phyloP scores from a whole-genome alignment of 148 eudicot species.

The Amaranthus palmeri region DNA sequence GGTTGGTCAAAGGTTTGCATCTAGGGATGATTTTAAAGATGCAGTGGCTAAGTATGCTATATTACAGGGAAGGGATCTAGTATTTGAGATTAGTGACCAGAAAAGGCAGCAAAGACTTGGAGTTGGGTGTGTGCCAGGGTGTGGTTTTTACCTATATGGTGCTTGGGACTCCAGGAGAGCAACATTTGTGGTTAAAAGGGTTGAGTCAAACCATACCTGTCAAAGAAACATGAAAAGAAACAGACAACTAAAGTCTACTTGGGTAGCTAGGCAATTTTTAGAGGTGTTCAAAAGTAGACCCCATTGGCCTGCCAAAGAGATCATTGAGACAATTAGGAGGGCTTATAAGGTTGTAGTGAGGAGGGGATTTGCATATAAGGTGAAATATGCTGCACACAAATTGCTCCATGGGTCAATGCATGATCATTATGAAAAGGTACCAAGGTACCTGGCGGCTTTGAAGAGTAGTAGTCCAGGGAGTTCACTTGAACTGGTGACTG shows the following conservation, averaged over 20 bases:
- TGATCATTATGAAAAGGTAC: background rate
- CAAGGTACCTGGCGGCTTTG: background rate
- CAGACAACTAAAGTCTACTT: background rate
- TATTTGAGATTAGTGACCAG: background rate
- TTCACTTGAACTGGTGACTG: background rate
- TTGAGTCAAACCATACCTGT: background rate
- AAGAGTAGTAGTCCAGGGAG: background rate
- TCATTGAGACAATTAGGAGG: too few relatives aligned
- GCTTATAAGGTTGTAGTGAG: background rate
- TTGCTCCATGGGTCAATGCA: background rate
- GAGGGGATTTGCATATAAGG: background rate
- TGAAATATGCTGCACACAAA: background rate
- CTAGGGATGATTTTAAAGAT: background rate
- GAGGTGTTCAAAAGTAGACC: background rate
- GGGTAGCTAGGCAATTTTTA: background rate
- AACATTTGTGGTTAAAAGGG: background rate
- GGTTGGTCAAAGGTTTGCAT: background rate
- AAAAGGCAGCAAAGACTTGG: background rate
- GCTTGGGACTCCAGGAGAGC: background rate
- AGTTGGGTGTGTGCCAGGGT: background rate
- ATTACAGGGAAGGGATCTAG: background rate
- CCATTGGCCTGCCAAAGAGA: too few relatives aligned
- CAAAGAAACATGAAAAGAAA: background rate
- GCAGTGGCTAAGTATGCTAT: background rate
- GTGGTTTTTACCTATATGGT: constrained; percentile 7